phyloP scores from a whole-genome alignment of 2,329 filamentous ascomycete genomes.

The Pestalotiopsis sp. region DNA sequence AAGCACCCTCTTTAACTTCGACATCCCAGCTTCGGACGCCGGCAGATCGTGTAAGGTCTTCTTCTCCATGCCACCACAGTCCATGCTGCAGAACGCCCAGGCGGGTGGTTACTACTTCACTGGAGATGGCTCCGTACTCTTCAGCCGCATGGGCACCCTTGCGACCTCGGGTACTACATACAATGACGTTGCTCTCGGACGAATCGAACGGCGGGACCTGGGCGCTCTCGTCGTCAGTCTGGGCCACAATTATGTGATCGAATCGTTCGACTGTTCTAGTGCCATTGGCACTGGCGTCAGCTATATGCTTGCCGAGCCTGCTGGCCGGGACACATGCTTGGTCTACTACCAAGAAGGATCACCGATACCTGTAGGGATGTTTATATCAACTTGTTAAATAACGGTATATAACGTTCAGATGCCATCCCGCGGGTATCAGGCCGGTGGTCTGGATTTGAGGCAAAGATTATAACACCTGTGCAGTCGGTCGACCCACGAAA shows the following conservation, averaged over 20 bases:
- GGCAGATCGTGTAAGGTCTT: conserved; percentile 63
- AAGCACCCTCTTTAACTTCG: conserved; percentile 69
- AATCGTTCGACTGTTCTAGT: conserved; percentile 53
- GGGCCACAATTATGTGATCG: conserved; percentile 54
- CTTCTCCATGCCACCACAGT: conserved; percentile 61
- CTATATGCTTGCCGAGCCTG: conserved; percentile 46
- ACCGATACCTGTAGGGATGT: conserved; percentile 36
- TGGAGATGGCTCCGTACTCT: conserved; percentile 51
- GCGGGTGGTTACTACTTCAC: conserved; percentile 47
- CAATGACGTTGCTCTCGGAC: conserved; percentile 37
- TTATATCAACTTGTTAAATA: conserved; percentile 31
- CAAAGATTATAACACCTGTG: not conserved
- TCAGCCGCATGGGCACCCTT: conserved; percentile 44
- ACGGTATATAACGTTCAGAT: not conserved
- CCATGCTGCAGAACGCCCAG: conserved; percentile 53
- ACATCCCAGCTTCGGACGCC: conserved; percentile 53
- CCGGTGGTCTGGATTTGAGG: not conserved
- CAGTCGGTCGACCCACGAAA: not conserved
- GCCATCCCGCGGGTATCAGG: not conserved
- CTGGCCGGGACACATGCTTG: conserved; percentile 48
- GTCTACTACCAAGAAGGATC: conserved; percentile 66
- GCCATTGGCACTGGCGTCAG: conserved; percentile 49
- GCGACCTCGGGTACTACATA: conserved; percentile 52
- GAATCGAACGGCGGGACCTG: conserved; percentile 32
- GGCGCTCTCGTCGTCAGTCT: conserved; percentile 44